Conservation (phyloP, 192 early-diverging fungal genomes). For the Polychytrium aggregatum region DNA sequence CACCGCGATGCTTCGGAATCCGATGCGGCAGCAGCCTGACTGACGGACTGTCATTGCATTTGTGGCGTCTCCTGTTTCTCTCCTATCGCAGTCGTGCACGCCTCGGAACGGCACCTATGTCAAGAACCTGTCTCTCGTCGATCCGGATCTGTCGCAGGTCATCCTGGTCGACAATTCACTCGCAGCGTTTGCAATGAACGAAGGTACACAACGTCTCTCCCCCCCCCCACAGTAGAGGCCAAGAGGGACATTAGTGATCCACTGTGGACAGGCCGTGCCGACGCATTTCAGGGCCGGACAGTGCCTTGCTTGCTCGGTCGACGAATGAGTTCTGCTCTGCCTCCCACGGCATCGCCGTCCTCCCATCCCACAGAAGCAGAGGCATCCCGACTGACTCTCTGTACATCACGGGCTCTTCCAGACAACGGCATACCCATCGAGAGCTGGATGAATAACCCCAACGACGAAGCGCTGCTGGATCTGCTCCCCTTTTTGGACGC, state of each 20-base stretch:
- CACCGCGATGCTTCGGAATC: too few species aligned
- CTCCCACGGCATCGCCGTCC: background rate
- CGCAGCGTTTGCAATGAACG: constrained; percentile 57
- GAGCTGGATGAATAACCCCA: constrained; percentile 67
- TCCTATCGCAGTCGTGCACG: constrained; percentile 51
- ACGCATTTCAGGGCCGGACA: background rate
- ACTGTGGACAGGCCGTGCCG: too few species aligned
- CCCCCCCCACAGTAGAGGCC: background rate
- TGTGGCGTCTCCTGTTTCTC: constrained; percentile 2
- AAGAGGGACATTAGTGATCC: too few species aligned
- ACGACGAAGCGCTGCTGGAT: constrained; percentile 75
- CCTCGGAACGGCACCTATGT: constrained; percentile 55
- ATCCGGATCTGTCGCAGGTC: constrained; percentile 68
- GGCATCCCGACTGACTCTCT: background rate
- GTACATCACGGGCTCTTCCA: constrained; percentile 12
- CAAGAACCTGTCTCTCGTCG: constrained; percentile 64
- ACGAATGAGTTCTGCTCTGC: background rate
- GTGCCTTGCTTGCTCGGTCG: background rate
- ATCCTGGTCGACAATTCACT: constrained; percentile 78
- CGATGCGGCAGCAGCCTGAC: too few species aligned
- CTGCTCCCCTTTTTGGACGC: constrained; percentile 82
- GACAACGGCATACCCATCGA: constrained; percentile 86
- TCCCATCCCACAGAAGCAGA: background rate
- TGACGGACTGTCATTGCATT: constrained; percentile 1
- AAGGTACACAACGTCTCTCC: constrained; percentile 34